Conservation (phyloP, 495 filamentous ascomycete genomes). For the Xylaria sp. region DNA sequence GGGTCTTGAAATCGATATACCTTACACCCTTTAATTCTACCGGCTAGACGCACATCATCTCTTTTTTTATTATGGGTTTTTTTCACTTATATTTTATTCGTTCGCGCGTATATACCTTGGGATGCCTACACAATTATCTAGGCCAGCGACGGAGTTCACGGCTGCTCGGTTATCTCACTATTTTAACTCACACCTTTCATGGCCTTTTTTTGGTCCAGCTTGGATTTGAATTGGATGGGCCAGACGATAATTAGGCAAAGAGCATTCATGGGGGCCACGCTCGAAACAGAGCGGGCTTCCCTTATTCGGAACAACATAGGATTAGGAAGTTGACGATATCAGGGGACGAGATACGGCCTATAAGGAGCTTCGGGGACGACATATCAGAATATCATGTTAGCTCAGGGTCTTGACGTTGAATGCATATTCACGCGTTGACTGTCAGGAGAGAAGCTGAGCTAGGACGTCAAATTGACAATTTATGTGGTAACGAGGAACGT, state of each 20-base stretch:
- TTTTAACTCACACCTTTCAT: slow-evolving; percentile 21
- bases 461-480: background rate
- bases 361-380: background rate
- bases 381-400: background rate
- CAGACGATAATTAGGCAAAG: background rate
- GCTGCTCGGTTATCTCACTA: slow-evolving; percentile 29
- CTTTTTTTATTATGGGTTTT: slow-evolving; percentile 21
- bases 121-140: slow-evolving; percentile 26
- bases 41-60: slow-evolving; percentile 33
- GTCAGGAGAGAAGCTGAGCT: background rate
- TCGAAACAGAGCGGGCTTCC: slow-evolving; percentile 1
- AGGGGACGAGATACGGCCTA: background rate
- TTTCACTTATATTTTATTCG: background rate
- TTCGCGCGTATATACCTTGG: slow-evolving; percentile 23
- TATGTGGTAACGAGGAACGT: slow-evolving; percentile 1
- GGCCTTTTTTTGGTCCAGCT: slow-evolving; percentile 5
- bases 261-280: background rate
- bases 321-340: slow-evolving; percentile 17
- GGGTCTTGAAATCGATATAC: slow-evolving; percentile 1
- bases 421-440: background rate
- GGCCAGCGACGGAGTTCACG: slow-evolving; percentile 39
- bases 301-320: background rate
- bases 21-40: slow-evolving; percentile 24
- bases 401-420: background rate
- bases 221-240: slow-evolving; percentile 11